These are phyloP conservation scores for Podaxis pistillaris DNA, from an alignment of 768 basidiomycete genomes.

Conservation along the genomic window DNA sequence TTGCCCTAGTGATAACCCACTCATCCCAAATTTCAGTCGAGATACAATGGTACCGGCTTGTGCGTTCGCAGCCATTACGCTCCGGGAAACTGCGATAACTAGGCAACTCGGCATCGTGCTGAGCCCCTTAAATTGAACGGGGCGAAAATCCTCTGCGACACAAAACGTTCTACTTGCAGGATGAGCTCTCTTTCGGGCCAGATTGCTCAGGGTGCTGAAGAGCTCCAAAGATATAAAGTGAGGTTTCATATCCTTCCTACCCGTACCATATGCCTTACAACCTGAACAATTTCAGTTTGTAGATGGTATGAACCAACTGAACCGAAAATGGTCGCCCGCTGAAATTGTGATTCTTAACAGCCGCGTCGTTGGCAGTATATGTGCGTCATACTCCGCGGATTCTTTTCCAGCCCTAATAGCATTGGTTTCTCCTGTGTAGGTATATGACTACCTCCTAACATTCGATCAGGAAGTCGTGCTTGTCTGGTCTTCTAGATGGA, in stretches of 20 bases:
- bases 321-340: background rate
- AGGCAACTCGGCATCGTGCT: no score
- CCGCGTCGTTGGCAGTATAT: background rate
- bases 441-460: background rate
- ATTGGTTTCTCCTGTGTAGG: background rate
- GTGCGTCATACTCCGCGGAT: background rate
- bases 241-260: background rate
- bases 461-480: background rate
- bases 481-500: background rate
- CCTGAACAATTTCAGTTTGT: background rate
- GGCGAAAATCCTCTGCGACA: no score
- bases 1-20: no score
- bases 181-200: background rate
- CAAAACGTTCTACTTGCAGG: background rate
- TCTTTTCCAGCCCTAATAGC: background rate
- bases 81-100: no score
- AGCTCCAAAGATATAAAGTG: background rate
- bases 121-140: background rate
- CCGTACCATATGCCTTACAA: background rate
- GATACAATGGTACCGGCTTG: no score
- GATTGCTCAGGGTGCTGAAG: background rate
- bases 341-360: background rate
- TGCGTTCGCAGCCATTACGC: no score
- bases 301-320: background rate
- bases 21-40: no score